Conservation (phyloP, 1,139 yeast genomes). For the Candida dubliniensis region DNA sequence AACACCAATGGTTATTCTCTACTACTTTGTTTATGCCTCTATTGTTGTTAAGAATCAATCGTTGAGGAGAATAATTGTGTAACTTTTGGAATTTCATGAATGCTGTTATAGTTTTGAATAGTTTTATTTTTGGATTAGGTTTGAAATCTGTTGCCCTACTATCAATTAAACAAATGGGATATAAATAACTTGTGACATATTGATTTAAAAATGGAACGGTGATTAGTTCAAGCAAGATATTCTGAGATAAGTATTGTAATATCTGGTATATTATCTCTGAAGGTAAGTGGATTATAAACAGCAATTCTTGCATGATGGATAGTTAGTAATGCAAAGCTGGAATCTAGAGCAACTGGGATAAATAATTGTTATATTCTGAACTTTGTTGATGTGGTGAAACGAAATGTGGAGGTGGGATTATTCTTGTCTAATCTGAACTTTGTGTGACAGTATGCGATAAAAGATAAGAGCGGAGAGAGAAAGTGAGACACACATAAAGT, state of each 20-base stretch:
- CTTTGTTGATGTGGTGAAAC: too few species aligned
- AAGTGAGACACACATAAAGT: too few species aligned
- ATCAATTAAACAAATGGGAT: constrained; percentile 3
- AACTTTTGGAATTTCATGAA: constrained; percentile 1
- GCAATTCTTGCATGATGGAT: not conserved
- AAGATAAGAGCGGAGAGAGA: too few species aligned
- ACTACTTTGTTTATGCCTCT: not conserved
- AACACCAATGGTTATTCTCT: not conserved
- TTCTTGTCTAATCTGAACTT: too few species aligned
- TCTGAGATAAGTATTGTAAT: constrained; percentile 7
- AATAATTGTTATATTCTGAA: too few species aligned
- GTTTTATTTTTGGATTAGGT: not conserved
- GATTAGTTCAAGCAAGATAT: constrained; percentile 1
- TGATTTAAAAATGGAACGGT: constrained; percentile 5
- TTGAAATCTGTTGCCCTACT: not conserved
- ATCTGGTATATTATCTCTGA: constrained; percentile 7
- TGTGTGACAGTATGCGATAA: too few species aligned
- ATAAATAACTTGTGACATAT: constrained; percentile 6
- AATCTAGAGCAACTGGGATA: not conserved
- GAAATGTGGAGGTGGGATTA: too few species aligned
- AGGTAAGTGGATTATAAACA: constrained; percentile 8
- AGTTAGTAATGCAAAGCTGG: not conserved
- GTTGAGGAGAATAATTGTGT: constrained; percentile 1
- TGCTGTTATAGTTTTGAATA: not conserved
- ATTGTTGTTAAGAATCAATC: not conserved